These are phyloP conservation scores for Oryza australiensis DNA, from an alignment of 176 grass and related monocot genomes.

Conservation along the genomic window DNA sequence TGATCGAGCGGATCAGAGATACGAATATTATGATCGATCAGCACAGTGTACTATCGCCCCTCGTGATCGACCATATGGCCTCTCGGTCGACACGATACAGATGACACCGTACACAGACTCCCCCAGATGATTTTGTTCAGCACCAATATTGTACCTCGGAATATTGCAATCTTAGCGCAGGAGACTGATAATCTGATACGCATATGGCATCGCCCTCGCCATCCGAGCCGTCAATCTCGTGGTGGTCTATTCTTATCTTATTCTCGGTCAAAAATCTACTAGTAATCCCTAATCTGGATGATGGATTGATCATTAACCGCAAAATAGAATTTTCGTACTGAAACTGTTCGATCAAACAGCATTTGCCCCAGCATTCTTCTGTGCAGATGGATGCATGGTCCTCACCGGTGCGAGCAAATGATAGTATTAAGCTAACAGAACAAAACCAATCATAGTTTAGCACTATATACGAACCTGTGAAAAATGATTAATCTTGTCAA, in stretches of 20 bases:
- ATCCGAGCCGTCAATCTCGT: background rate
- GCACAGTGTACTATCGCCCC: background rate
- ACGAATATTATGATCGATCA: constrained; percentile 16
- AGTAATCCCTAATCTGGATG: background rate
- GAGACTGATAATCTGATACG: background rate
- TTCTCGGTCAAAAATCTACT: background rate
- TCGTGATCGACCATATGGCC: background rate
- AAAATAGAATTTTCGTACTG: background rate
- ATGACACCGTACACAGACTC: constrained; percentile 10
- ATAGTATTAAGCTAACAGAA: background rate
- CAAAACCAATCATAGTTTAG: background rate
- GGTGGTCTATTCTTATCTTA: too few relatives aligned
- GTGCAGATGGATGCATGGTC: background rate
- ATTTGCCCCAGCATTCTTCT: background rate
- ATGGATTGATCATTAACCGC: background rate
- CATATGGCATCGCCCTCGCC: background rate
- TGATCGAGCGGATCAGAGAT: background rate
- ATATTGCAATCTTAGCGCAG: background rate
- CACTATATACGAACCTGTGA: background rate
- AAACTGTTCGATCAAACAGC: background rate
- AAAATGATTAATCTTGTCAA: background rate
- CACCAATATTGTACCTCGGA: background rate
- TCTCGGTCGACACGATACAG: background rate
- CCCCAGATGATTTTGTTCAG: background rate
- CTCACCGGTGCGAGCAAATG: background rate